Evolutionary conservation across 106 monocot genomes (phyloP), one percentile per base, ranked within the genome.

Genomic region (Dendrobium officinale): DNA sequence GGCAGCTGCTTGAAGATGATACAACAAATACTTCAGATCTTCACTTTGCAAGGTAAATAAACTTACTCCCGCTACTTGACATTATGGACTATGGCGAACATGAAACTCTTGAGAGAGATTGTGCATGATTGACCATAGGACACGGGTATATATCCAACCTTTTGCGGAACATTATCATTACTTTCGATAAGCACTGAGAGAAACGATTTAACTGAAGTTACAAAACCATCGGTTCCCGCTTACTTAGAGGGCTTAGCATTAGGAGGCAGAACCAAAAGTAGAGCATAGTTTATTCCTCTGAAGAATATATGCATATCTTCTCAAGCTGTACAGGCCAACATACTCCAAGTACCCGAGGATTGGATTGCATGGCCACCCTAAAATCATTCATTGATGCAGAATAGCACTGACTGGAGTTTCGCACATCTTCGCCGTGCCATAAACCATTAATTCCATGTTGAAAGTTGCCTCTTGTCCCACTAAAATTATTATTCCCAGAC

Each of bases 271-370:
- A 47, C 42, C 64, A 56, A 18, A 19, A 55, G 47, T 33, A 16
- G 16, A 22, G 72, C 66, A 78, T 0, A 0, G 1, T 78, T 89
- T 66, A 82, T 58, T 86, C 81, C 22, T 81, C 77, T n/a, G 51
- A 81, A 17, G 75, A 56, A 42, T 41, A 77, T 27, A 79, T 59
- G 67, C 44, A 81, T 83, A 91, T 87, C 87, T 96, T 96, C 79
- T 96, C 91, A 66, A 93, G 89, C 56, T 88, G 85, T 75, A 83
- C 24, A 45, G 93, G 80, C 90, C 89, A 92, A 77, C 87, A 45
- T 42, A 43, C 83, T 77, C 93, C 93, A 80, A 96, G 93, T 75
- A 93, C 86, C 68, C 82, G 75, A 79, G 87, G 88, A 82, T 89
- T 86, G 17, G 78, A 85, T 82, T 94, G 83, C 85, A 90, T 88